Percentiles rank a stretch among this genome's conserved stretches.
Conservation (phyloP, 2,329 filamentous ascomycete species). For the Drechmeria coniospora region DNA sequence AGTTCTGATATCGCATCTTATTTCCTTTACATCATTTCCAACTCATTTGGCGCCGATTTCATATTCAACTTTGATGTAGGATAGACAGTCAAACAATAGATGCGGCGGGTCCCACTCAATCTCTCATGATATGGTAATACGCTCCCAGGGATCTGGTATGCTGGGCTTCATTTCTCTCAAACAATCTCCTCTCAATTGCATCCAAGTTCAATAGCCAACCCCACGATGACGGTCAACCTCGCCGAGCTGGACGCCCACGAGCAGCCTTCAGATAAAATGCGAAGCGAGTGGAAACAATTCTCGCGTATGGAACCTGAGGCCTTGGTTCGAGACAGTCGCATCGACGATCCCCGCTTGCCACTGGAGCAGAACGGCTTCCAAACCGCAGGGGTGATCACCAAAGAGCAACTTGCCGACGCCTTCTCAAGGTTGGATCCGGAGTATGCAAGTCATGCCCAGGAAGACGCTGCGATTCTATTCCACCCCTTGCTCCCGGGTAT, state of each 20-base stretch:
- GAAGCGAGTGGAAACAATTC: constrained; percentile 59
- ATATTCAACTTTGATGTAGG: too few species aligned
- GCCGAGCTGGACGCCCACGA: constrained; percentile 56
- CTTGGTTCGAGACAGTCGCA: constrained; percentile 35
- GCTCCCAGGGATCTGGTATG: neutral
- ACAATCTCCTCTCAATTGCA: too few species aligned
- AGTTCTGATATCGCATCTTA: too few species aligned
- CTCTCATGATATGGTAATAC: too few species aligned
- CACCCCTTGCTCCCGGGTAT: constrained; percentile 55
- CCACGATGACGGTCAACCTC: constrained; percentile 12
- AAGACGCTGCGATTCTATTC: constrained; percentile 40
- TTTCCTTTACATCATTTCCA: too few species aligned
- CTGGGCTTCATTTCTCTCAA: neutral
- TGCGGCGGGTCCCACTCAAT: too few species aligned
- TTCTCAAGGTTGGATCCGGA: constrained; percentile 25
- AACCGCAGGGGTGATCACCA: constrained; percentile 26
- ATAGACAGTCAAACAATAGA: too few species aligned
- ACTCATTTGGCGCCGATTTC: too few species aligned
- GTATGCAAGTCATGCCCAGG: constrained; percentile 14
- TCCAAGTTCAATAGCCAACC: neutral
- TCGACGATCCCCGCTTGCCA: constrained; percentile 35
- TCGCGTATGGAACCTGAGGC: constrained; percentile 41
- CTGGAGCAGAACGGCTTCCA: constrained; percentile 28
- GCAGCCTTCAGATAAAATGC: constrained; percentile 56
- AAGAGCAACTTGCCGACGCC: constrained; percentile 24